phyloP scores from a whole-genome alignment of 768 basidiomycete genomes.

The Sarcomyxa edulis region DNA sequence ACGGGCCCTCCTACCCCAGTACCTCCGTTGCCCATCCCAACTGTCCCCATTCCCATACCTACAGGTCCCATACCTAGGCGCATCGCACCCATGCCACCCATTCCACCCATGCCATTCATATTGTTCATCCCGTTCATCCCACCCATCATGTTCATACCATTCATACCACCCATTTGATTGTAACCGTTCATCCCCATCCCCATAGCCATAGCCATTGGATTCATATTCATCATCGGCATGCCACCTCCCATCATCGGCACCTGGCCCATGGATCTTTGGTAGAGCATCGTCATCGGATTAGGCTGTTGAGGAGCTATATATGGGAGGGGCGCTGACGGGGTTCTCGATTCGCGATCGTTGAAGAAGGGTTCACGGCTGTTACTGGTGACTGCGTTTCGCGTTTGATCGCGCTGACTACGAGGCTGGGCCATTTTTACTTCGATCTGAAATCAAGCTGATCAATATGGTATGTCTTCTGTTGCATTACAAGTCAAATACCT shows the following conservation, averaged over 20 bases:
- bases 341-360: too few relatives aligned
- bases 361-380: conserved; percentile 21
- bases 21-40: conserved; percentile 11
- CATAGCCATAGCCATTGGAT: conserved; percentile 51
- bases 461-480: neutral
- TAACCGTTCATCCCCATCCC: conserved; percentile 30
- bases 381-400: conserved; percentile 24
- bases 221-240: conserved; percentile 43
- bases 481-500: conserved; percentile 35
- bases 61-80: too few relatives aligned
- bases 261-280: too few relatives aligned
- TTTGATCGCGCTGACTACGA: conserved; percentile 55
- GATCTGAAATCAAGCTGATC: conserved; percentile 40
- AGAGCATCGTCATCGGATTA: conserved; percentile 52
- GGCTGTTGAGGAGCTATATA: conserved; percentile 30
- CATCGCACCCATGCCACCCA: too few relatives aligned
- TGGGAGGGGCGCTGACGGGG: conserved; percentile 26
- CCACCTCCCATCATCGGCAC: too few relatives aligned
- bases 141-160: too few relatives aligned
- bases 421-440: conserved; percentile 83
- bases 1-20: conserved; percentile 17
- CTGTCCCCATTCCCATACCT: too few relatives aligned
- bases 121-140: too few relatives aligned
- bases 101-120: too few relatives aligned
- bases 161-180: conserved; percentile 27